Conservation (phyloP, 176 grass and related monocot genomes). For the Alopecurus myosuroides region DNA sequence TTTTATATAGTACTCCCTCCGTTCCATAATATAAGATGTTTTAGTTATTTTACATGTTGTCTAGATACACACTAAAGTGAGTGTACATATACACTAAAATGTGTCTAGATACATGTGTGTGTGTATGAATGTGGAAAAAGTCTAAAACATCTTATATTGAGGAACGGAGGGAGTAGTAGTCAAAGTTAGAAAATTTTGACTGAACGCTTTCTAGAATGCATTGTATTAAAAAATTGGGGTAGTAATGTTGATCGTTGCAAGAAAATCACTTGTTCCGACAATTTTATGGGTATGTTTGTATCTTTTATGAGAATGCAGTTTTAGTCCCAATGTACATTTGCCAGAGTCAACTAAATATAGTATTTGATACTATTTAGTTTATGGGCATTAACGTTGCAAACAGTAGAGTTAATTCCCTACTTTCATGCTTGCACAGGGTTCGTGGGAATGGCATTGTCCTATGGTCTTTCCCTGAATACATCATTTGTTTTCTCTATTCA, state of each 20-base stretch:
- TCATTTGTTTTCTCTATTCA: constrained; percentile 72
- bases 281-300: neutral
- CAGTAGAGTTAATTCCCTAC: neutral
- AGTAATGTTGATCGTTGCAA: neutral
- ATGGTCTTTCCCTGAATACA: constrained; percentile 84
- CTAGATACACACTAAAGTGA: too few relatives aligned
- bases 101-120: too few relatives aligned
- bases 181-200: neutral
- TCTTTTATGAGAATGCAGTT: neutral
- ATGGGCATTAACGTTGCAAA: neutral
- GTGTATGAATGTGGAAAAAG: too few relatives aligned
- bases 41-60: too few relatives aligned
- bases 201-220: neutral
- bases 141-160: too few relatives aligned
- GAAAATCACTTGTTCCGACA: neutral
- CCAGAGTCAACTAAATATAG: neutral
- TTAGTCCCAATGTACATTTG: neutral
- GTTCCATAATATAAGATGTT: too few relatives aligned
- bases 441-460: constrained; percentile 88
- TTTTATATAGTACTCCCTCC: neutral
- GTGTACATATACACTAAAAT: too few relatives aligned
- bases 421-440: constrained; percentile 52
- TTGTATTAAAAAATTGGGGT: neutral
- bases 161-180: neutral
- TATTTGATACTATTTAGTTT: neutral